phyloP scores from a whole-genome alignment of 129 eudicot species.

The carrot (Daucus carota) region DH1_v3.0 NC_030387.2:7865501-7866000 shows the following conservation, averaged over 20 bases:
- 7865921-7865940: too few relatives aligned
- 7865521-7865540: background rate
- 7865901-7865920: too few relatives aligned
- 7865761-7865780: constrained; percentile 25
- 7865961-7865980: too few relatives aligned
- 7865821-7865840: too few relatives aligned
- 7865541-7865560: constrained; percentile 11
- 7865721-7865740: constrained; percentile 69
- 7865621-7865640: constrained; percentile 73
- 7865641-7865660: constrained; percentile 61
- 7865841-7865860: too few relatives aligned
- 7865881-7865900: too few relatives aligned
- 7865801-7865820: too few relatives aligned
- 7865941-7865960: too few relatives aligned
- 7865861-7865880: too few relatives aligned
- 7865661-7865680: constrained; percentile 64
- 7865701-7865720: constrained; percentile 84
- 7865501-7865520: too few relatives aligned
- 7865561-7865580: constrained; percentile 86
- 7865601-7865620: constrained; percentile 95
- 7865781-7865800: too few relatives aligned
- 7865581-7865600: constrained; percentile 51
- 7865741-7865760: constrained; percentile 69
- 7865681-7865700: constrained; percentile 84
- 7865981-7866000: too few relatives aligned